A percentile compares a stretch with the other conserved stretches of the same genome.
These are phyloP conservation scores for Vicia villosa DNA, from an alignment of 306 rosid genomes.

Conservation along the genomic window DNA sequence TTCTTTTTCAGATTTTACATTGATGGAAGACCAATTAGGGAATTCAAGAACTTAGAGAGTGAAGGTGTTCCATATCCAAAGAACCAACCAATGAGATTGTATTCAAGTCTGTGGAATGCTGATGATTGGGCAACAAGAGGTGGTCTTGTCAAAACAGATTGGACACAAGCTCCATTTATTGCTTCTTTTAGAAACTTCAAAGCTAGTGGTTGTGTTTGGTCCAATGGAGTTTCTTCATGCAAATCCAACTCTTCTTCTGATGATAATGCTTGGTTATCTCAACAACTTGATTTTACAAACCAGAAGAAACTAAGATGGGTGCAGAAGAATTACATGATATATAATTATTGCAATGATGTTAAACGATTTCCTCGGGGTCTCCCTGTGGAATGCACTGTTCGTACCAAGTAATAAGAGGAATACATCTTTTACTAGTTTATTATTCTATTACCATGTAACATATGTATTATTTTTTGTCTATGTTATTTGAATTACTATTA, in stretches of 20 bases:
- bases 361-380: too few relatives aligned
- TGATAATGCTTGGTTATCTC: conserved; percentile 38
- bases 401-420: too few relatives aligned
- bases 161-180: conserved; percentile 65
- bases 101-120: conserved; percentile 70
- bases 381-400: too few relatives aligned
- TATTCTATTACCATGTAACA: too few relatives aligned
- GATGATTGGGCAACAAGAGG: conserved; percentile 87
- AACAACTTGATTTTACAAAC: conserved; percentile 44
- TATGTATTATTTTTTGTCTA: too few relatives aligned
- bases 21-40: conserved; percentile 67
- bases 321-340: conserved; percentile 68
- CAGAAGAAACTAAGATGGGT: conserved; percentile 51
- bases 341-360: conserved; percentile 53
- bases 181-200: conserved; percentile 67
- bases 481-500: too few relatives aligned
- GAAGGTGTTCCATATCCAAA: conserved; percentile 61
- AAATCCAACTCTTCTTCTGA: conserved; percentile 23
- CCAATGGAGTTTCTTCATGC: conserved; percentile 53
- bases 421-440: too few relatives aligned
- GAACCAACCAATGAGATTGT: conserved; percentile 60
- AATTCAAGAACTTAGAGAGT: conserved; percentile 70
- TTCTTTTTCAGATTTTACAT: conserved; percentile 60
- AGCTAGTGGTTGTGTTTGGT: conserved; percentile 52
- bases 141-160: conserved; percentile 72